Evolutionary conservation across 176 grass and related monocot genomes (phyloP).

Genomic region (Puccinellia tenuiflora): DNA sequence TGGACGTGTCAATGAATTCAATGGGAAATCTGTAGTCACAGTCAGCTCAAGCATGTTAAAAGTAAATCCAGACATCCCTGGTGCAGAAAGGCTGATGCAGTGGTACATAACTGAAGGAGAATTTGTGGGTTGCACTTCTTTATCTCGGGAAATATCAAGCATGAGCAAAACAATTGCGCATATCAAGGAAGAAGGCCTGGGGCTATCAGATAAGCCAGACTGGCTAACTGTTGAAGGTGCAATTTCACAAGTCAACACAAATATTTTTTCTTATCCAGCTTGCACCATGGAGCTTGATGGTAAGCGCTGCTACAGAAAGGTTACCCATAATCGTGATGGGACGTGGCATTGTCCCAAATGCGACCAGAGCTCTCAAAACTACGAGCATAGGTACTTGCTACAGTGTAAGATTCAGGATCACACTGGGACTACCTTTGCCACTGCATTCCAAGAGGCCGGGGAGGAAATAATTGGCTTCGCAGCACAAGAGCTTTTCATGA

Average conservation of each 20-base stretch:
- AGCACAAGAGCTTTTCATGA: constrained; percentile 39
- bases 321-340: constrained; percentile 78
- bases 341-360: constrained; percentile 70
- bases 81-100: constrained; percentile 47
- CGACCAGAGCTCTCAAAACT: constrained; percentile 34
- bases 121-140: constrained; percentile 41
- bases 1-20: constrained; percentile 54
- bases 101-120: constrained; percentile 87
- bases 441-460: constrained; percentile 69
- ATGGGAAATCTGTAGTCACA: constrained; percentile 43
- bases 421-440: constrained; percentile 54
- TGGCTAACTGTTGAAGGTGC: constrained; percentile 67
- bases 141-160: constrained; percentile 38
- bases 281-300: constrained; percentile 39
- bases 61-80: constrained; percentile 65
- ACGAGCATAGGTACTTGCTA: constrained; percentile 68
- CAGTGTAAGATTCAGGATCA: constrained; percentile 77
- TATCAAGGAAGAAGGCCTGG: constrained; percentile 79
- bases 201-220: constrained; percentile 56
- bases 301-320: constrained; percentile 73
- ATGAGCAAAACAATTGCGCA: constrained; percentile 52
- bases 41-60: constrained; percentile 45
- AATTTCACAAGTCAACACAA: constrained; percentile 39
- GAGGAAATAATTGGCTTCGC: constrained; percentile 49
- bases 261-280: constrained; percentile 71